phyloP scores from a whole-genome alignment of 306 rosid species.

The Neltuma alba region DNA sequence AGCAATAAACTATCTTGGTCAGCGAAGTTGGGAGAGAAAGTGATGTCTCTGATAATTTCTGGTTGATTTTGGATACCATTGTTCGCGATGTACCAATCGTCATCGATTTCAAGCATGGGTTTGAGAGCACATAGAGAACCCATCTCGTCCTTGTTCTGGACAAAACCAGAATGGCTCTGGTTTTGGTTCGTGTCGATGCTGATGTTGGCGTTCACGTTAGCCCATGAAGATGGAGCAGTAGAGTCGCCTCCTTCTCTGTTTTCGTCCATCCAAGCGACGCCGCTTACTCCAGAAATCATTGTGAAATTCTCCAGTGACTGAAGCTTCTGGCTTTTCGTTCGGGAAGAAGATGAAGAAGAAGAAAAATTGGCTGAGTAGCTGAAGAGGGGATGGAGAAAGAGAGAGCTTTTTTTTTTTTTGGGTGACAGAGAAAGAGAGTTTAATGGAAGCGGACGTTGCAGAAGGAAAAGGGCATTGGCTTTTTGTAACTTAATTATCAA shows the following conservation, averaged over 20 bases:
- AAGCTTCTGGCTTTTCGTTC: neutral
- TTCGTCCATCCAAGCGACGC: constrained; percentile 57
- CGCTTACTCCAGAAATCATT: constrained; percentile 60
- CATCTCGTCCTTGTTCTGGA: constrained; percentile 41
- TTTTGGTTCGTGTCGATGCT: neutral
- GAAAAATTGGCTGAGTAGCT: neutral
- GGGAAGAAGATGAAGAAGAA: neutral
- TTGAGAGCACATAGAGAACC: constrained; percentile 57
- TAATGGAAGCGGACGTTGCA: constrained; percentile 35
- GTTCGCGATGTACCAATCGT: constrained; percentile 66
- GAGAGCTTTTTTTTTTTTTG: too few relatives aligned
- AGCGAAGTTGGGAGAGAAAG: constrained; percentile 50
- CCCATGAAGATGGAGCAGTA: constrained; percentile 53
- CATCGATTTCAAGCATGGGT: constrained; percentile 65
- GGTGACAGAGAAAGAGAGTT: too few relatives aligned
- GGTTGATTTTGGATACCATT: constrained; percentile 36
- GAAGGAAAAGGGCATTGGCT: constrained; percentile 40
- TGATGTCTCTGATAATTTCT: constrained; percentile 24
- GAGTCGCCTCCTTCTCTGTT: constrained; percentile 46
- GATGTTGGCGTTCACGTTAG: constrained; percentile 21
- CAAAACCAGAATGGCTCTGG: neutral
- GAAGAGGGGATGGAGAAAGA: neutral
- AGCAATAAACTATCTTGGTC: constrained; percentile 51
- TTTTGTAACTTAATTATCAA: constrained; percentile 18
- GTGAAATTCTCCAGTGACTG: neutral